phyloP scores from a whole-genome alignment of 345 rosid species.

The Trapa incisa region DNA sequence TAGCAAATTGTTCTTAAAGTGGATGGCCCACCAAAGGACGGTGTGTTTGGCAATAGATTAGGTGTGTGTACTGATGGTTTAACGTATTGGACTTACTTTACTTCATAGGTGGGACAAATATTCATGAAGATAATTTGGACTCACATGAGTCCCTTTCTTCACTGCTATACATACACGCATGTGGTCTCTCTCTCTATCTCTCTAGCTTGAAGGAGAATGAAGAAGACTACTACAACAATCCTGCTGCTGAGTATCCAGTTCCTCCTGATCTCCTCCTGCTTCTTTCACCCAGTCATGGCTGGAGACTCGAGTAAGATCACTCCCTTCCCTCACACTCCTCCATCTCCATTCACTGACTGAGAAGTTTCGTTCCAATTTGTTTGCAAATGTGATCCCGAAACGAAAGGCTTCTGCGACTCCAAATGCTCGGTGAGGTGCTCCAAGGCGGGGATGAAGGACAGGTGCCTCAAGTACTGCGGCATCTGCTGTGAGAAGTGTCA shows the following conservation, averaged over 20 bases:
- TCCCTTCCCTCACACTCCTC: neutral
- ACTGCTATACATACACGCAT: neutral
- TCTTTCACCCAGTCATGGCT: constrained; percentile 33
- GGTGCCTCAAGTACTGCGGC: constrained; percentile 73
- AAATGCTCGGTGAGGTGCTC: constrained; percentile 67
- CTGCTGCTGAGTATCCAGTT: constrained; percentile 24
- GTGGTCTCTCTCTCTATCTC: neutral
- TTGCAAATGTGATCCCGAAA: neutral
- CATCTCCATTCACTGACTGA: neutral
- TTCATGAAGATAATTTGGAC: neutral
- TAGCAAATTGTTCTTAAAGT: no score
- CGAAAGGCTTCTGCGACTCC: constrained; percentile 27
- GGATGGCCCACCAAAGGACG: no score
- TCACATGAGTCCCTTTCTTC: neutral
- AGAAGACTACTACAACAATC: constrained; percentile 9
- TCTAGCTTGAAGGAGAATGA: constrained; percentile 18
- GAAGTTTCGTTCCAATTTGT: no score
- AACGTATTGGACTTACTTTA: no score
- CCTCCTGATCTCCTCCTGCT: constrained; percentile 25
- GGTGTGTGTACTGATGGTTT: no score
- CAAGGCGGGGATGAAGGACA: constrained; percentile 45
- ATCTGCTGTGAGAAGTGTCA: constrained; percentile 70
- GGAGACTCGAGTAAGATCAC: constrained; percentile 27
- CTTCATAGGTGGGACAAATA: no score
- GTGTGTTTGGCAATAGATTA: no score